Conservation (phyloP, 2,329 filamentous ascomycete species). For the Penicillium rolfsii region DNA sequence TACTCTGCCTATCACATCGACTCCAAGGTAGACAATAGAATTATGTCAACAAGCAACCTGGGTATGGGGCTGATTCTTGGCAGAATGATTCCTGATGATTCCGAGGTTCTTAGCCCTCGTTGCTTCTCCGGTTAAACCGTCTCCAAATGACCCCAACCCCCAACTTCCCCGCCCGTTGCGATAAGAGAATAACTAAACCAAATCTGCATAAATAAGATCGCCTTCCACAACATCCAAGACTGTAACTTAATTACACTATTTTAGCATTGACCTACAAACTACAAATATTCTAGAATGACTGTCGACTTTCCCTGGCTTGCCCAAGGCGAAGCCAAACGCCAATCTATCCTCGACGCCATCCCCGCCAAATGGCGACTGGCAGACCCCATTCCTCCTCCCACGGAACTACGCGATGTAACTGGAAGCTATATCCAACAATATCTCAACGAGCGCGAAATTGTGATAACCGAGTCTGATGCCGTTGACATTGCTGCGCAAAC, state of each 20-base stretch:
- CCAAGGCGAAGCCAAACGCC: slow-evolving; percentile 57
- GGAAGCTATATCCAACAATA: slow-evolving; percentile 61
- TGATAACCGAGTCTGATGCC: slow-evolving; percentile 65
- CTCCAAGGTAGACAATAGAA: not conserved
- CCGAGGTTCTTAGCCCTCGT: not conserved
- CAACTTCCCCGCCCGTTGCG: slow-evolving; percentile 21
- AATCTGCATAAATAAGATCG: not conserved
- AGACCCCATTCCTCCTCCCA: slow-evolving; percentile 50
- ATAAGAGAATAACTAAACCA: not conserved
- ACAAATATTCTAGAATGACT: slow-evolving; percentile 20
- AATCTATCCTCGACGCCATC: slow-evolving; percentile 58
- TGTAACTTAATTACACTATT: not conserved
- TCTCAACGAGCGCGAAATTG: slow-evolving; percentile 57
- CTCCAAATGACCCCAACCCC: slow-evolving; percentile 19
- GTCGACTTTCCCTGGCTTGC: slow-evolving; percentile 51
- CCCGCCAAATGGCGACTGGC: slow-evolving; percentile 60
- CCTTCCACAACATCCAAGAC: not conserved
- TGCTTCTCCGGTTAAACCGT: not conserved
- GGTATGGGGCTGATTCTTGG: not conserved
- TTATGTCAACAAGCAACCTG: not conserved
- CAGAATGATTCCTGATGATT: not conserved
- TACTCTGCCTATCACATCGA: not conserved
- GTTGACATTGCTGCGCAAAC: slow-evolving; percentile 60
- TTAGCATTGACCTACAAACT: not conserved
- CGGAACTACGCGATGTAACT: slow-evolving; percentile 61